phyloP scores from a whole-genome alignment of 257 asterid genomes.

The Nicotiana tabacum region DNA sequence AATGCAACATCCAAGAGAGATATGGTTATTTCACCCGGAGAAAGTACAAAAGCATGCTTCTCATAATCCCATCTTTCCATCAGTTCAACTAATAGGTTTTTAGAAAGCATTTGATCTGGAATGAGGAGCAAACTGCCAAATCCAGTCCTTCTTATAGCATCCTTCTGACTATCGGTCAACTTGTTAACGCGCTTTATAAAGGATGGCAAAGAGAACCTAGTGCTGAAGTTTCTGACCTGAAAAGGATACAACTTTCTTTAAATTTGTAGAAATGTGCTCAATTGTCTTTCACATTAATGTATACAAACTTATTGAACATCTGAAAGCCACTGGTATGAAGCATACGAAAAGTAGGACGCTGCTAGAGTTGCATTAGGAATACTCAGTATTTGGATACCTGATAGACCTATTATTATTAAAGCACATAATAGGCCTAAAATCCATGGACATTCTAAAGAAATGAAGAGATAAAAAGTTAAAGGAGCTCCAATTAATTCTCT shows the following conservation, averaged over 20 bases:
- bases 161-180: slow-evolving; percentile 16
- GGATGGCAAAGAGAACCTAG: slow-evolving; percentile 23
- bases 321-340: neutral
- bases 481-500: neutral
- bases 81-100: slow-evolving; percentile 20
- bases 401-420: neutral
- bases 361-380: neutral
- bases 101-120: slow-evolving; percentile 17
- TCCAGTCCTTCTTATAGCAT: slow-evolving; percentile 16
- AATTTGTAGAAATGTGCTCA: neutral
- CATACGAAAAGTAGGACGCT: neutral
- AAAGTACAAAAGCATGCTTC: slow-evolving; percentile 13
- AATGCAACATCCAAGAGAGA: slow-evolving; percentile 15
- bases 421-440: neutral
- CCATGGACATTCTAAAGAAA: neutral
- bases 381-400: neutral
- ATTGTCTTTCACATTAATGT: neutral
- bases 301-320: neutral
- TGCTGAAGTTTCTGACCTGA: slow-evolving; percentile 25
- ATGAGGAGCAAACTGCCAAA: slow-evolving; percentile 22
- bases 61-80: slow-evolving; percentile 24
- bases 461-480: neutral
- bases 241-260: neutral
- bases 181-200: slow-evolving; percentile 21
- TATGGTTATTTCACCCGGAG: slow-evolving; percentile 19